Evolutionary conservation across 2,329 filamentous ascomycete species (phyloP).

Genomic region (Xylaria arbuscula): DNA sequence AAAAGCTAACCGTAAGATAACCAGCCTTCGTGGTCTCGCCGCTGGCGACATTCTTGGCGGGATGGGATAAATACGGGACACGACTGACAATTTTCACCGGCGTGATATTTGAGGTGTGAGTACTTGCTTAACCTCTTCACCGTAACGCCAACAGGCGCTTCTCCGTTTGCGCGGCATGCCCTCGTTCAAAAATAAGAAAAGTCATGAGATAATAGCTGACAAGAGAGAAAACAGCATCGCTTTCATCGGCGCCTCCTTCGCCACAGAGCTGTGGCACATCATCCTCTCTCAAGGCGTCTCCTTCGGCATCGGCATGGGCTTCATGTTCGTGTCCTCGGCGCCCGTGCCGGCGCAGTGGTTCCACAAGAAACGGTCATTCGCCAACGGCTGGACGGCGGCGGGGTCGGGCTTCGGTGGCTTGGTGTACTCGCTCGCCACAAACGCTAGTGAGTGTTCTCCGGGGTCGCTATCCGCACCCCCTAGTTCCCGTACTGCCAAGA

Average conservation of each 20-base stretch:
- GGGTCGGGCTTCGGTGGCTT: constrained; percentile 81
- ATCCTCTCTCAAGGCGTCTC: constrained; percentile 79
- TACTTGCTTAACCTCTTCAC: constrained; percentile 20
- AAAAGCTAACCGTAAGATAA: constrained; percentile 44
- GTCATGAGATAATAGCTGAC: constrained; percentile 10
- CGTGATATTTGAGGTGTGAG: constrained; percentile 68
- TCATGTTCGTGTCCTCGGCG: constrained; percentile 76
- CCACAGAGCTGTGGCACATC: constrained; percentile 76
- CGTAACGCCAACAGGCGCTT: neutral
- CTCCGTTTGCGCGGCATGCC: neutral
- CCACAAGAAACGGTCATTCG: constrained; percentile 72
- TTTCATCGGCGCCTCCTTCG: constrained; percentile 77
- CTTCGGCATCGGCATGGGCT: constrained; percentile 83
- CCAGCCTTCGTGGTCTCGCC: constrained; percentile 75
- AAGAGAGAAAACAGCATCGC: constrained; percentile 54
- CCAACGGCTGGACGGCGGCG: constrained; percentile 74
- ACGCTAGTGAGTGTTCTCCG: constrained; percentile 57
- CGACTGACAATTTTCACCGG: constrained; percentile 72
- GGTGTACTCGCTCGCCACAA: constrained; percentile 73
- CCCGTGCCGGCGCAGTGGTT: constrained; percentile 81
- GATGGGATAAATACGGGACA: constrained; percentile 72
- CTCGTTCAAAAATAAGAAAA: neutral
- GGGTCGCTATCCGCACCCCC: no score
- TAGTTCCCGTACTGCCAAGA: no score
- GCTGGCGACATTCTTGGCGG: constrained; percentile 64